These are phyloP conservation scores for Picea glauca DNA, from an alignment of 75 land plant species.

Conservation along the genomic window DNA sequence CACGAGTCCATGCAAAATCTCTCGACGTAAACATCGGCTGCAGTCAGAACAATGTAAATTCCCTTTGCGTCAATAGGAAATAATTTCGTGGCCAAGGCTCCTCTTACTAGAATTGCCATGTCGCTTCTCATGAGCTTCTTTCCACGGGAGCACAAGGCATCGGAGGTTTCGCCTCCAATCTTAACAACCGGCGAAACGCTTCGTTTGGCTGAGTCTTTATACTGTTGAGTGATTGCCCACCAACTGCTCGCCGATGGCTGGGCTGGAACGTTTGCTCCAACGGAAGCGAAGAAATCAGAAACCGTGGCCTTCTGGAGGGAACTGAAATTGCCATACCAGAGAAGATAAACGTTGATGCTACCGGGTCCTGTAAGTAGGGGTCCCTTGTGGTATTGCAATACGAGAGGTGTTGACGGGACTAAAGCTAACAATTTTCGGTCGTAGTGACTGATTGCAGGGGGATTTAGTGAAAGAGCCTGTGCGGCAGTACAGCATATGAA, in stretches of 20 bases:
- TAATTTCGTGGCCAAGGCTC: conserved; percentile 8
- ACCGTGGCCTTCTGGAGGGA: conserved; percentile 53
- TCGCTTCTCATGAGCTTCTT: conserved; percentile 36
- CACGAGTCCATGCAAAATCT: conserved; percentile 76
- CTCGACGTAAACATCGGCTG: conserved; percentile 63
- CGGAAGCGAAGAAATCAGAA: conserved; percentile 62
- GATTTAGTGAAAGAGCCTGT: neutral
- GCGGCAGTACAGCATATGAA: neutral
- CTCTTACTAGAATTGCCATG: conserved; percentile 9
- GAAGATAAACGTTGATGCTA: conserved; percentile 47
- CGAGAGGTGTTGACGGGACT: conserved; percentile 15
- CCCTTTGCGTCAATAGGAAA: conserved; percentile 20
- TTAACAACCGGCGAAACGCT: conserved; percentile 12
- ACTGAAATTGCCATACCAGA: conserved; percentile 79
- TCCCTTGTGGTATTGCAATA: conserved; percentile 67
- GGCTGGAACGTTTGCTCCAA: conserved; percentile 17
- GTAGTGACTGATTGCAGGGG: neutral
- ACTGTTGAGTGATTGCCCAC: conserved; percentile 25
- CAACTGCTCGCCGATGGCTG: conserved; percentile 26
- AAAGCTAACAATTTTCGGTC: neutral
- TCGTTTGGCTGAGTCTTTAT: conserved; percentile 12
- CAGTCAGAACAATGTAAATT: conserved; percentile 58
- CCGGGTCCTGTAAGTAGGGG: conserved; percentile 43
- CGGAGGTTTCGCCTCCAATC: conserved; percentile 36
- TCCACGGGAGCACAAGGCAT: conserved; percentile 41